phyloP scores from a whole-genome alignment of 768 basidiomycete species.

The Podaxis sp. region DNA sequence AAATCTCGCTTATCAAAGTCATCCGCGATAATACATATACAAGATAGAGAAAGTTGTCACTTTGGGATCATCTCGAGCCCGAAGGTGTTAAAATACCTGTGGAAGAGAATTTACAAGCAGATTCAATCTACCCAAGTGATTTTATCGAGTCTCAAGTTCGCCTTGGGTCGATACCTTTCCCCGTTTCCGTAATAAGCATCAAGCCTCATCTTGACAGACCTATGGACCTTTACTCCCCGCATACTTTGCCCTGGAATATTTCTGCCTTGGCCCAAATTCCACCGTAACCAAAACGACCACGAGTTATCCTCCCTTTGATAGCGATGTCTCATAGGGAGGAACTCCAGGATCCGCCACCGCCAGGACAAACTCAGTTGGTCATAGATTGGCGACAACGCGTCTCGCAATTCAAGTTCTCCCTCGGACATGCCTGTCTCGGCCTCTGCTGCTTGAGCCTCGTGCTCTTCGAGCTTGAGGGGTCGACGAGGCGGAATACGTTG shows the following conservation, averaged over 20 bases:
- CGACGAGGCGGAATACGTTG: slow-evolving; percentile 17
- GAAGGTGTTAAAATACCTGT: neutral
- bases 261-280: slow-evolving; percentile 39
- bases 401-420: slow-evolving; percentile 63
- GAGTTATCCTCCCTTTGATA: slow-evolving; percentile 33
- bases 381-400: slow-evolving; percentile 55
- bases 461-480: slow-evolving; percentile 43
- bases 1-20: neutral
- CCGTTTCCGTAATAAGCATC: slow-evolving; percentile 41
- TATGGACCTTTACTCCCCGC: slow-evolving; percentile 42
- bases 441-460: slow-evolving; percentile 33
- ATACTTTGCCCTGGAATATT: slow-evolving; percentile 40
- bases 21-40: neutral
- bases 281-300: slow-evolving; percentile 27
- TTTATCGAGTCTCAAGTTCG: slow-evolving; percentile 31
- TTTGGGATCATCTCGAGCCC: neutral
- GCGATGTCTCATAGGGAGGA: slow-evolving; percentile 43
- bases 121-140: slow-evolving; percentile 39
- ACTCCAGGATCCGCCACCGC: slow-evolving; percentile 72
- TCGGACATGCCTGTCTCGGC: slow-evolving; percentile 49
- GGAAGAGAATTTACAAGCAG: neutral
- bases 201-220: slow-evolving; percentile 54
- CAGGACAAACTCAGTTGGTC: slow-evolving; percentile 52
- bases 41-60: neutral
- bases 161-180: slow-evolving; percentile 37